A percentile compares a stretch with the other conserved stretches of the same genome.
phyloP scores from a whole-genome alignment of 495 filamentous ascomycete genomes.

The Tuber calosporum region DNA sequence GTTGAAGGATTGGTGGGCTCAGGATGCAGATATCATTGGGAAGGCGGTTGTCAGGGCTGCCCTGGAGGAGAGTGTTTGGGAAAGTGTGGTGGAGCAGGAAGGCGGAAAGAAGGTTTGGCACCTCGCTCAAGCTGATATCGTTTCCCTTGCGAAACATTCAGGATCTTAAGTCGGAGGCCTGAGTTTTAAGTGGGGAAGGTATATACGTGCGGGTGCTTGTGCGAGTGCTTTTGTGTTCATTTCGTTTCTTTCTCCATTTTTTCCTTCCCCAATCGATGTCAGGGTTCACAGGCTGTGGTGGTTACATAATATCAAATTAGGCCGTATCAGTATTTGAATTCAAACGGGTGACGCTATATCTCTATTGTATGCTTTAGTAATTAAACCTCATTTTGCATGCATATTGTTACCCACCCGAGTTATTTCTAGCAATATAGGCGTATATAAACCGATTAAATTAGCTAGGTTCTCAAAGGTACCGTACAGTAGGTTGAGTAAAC shows the following conservation, averaged over 20 bases:
- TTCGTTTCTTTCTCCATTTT: not conserved
- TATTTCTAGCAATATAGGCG: not conserved
- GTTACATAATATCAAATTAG: not conserved
- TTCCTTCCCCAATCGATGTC: not conserved
- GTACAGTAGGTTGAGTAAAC: not conserved
- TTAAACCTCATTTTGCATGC: not conserved
- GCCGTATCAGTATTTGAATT: not conserved
- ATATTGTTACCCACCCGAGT: not conserved
- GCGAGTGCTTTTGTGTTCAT: not conserved
- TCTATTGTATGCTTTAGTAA: not conserved
- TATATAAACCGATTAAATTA: not conserved
- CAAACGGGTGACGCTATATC: not conserved
- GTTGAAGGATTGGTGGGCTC: slow-evolving; percentile 60
- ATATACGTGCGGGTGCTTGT: not conserved
- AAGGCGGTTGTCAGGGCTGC: slow-evolving; percentile 61
- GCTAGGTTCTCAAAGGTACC: not conserved
- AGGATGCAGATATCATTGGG: slow-evolving; percentile 68
- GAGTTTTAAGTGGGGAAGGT: not conserved
- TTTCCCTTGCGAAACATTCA: slow-evolving; percentile 44
- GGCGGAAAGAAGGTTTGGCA: slow-evolving; percentile 49
- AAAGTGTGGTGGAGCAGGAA: slow-evolving; percentile 44
- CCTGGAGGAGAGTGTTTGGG: slow-evolving; percentile 44
- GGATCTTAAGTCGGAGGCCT: not conserved
- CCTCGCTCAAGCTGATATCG: slow-evolving; percentile 47
- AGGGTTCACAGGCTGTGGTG: not conserved